Base-by-base conservation (phyloP, 2,329 filamentous ascomycete species). In the Penicillium palitans region DNA sequence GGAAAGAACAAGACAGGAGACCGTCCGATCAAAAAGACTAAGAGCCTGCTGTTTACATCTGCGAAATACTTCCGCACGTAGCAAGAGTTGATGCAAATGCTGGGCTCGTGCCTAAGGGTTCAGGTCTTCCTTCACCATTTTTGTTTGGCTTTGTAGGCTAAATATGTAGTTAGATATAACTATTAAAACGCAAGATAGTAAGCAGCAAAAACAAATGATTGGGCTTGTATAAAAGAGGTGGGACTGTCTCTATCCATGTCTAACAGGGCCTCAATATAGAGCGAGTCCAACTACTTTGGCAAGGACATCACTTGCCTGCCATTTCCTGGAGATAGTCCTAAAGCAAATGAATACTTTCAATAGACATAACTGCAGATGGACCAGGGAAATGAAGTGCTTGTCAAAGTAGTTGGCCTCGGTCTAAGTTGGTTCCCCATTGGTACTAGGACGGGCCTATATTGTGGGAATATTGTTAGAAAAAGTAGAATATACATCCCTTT, bases 361-460 rank as follows among this genome's bases (percentile, higher is more conserved):
- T 15, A 7, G 17, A 17, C 12, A 2, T 24, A 21, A n/a, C n/a
- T 52, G 2, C 27, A 42, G 49, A 31, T 31, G 49, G 4, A 29
- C 12, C 13, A 42, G 37, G 27, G 25, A 31, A 31, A 42, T 42
- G 19, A 24, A 42, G 37, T 42, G 25, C 49, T 52, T 52, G 49
- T 24, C 49, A 52, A 52, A 52, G 49, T 42, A 42, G 49, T 42
- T 31, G 49, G 17, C 3, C 49, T 52, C 37, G 49, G 19, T 52
- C 39, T 33, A 33, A 45, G 15, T 52, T 45, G 27, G 29, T 52
- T 33, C 27, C 50, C 15, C 37, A 7, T 19, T 29, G 7, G 48
- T 12, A 10, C 24, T 39, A 10, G 21, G 25, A 51, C 1, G n/a
- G 35, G 8, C 45, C 24, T 39, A 17, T 51, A 31, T 31, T 27